A percentile compares a stretch with the other conserved stretches of the same genome.
These are phyloP conservation scores for Aspergillus calidoustus DNA, from an alignment of 2,329 filamentous ascomycete species.

Conservation along the genomic window DNA sequence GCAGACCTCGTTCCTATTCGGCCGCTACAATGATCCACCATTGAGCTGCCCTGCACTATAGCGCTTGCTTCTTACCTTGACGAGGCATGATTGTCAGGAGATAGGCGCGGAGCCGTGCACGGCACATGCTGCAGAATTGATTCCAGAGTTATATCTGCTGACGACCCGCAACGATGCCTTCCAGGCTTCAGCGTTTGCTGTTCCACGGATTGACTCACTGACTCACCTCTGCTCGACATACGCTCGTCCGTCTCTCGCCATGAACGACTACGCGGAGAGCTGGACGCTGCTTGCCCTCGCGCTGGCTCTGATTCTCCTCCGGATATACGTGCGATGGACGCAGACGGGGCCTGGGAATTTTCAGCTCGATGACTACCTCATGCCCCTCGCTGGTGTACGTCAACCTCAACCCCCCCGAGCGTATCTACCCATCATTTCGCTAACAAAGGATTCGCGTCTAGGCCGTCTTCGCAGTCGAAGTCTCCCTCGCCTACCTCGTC, in stretches of 20 bases:
- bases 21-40: background rate
- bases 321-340: constrained; percentile 53
- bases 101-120: background rate
- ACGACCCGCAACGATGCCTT: too few species aligned
- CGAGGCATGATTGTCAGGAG: background rate
- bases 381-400: constrained; percentile 56
- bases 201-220: too few species aligned
- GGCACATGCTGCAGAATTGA: too few species aligned
- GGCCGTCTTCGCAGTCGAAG: constrained; percentile 55
- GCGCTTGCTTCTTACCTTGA: background rate
- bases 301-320: constrained; percentile 52
- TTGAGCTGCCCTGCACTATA: too few species aligned
- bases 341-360: constrained; percentile 52
- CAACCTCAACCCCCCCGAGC: background rate
- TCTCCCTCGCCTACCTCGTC: constrained; percentile 53
- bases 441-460: constrained; percentile 26
- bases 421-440: too few species aligned
- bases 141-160: too few species aligned
- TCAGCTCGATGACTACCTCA: constrained; percentile 61
- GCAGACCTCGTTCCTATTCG: background rate
- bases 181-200: too few species aligned
- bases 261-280: constrained; percentile 37
- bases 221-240: too few species aligned
- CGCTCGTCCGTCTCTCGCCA: background rate
- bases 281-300: constrained; percentile 57